Evolutionary conservation across 306 rosid species (phyloP).

Genomic region (Hippophae gyantsensis): DNA sequence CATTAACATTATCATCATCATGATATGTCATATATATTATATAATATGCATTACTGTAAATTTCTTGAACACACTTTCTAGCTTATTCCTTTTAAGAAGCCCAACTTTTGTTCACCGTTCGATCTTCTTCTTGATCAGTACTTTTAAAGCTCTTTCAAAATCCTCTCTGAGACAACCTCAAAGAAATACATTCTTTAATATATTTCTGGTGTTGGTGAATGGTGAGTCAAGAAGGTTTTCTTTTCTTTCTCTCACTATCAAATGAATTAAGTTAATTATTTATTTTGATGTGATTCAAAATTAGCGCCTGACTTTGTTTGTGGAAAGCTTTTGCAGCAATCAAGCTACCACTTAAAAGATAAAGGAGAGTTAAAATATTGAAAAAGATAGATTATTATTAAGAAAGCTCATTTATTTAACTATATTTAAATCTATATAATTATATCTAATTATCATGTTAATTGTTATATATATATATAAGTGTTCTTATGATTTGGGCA

Average conservation of each 20-base stretch:
- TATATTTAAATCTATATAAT: no score
- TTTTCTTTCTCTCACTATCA: conserved; percentile 21
- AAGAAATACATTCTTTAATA: conserved; percentile 23
- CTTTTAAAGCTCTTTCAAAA: background rate
- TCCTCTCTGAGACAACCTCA: conserved; percentile 23
- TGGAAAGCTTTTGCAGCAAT: conserved; percentile 70
- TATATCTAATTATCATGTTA: no score
- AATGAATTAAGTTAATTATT: conserved; percentile 1
- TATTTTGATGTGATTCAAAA: conserved; percentile 27
- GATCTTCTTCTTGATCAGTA: conserved; percentile 19
- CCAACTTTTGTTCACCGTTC: conserved; percentile 30
- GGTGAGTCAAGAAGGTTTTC: conserved; percentile 16
- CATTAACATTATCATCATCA: no score
- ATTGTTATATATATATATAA: no score
- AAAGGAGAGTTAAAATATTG: conserved; percentile 20
- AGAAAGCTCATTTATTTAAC: no score
- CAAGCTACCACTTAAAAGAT: conserved; percentile 59
- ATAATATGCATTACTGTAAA: no score
- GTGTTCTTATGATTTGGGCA: conserved; percentile 24
- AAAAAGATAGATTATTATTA: conserved; percentile 32
- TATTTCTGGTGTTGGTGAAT: conserved; percentile 68
- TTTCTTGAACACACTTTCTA: no score
- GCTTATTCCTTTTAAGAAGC: conserved; percentile 7
- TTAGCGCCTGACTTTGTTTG: conserved; percentile 59
- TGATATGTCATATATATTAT: no score